phyloP scores from a whole-genome alignment of 2,329 filamentous ascomycete genomes.

The Domatiomyces globalis region DNA sequence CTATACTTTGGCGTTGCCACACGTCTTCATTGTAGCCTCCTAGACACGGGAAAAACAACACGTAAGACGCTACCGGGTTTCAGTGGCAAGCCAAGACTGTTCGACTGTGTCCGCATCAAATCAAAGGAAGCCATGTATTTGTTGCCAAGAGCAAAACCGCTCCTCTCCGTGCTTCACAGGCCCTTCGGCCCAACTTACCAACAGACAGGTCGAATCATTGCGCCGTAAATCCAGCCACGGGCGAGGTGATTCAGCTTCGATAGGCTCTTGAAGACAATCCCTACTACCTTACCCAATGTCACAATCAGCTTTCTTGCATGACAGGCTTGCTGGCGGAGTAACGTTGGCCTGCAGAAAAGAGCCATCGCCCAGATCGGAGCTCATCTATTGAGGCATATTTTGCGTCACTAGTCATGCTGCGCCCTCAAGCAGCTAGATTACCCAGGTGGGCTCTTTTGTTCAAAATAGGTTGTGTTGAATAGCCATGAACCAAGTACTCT shows the following conservation, averaged over 20 bases:
- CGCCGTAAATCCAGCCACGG: not conserved
- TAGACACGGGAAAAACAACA: not conserved
- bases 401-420: not conserved
- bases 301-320: not conserved
- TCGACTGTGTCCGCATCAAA: not conserved
- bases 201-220: not conserved
- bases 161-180: not conserved
- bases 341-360: not conserved
- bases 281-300: not conserved
- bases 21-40: not conserved
- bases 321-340: not conserved
- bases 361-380: not conserved
- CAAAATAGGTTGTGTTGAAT: not conserved
- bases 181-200: no score
- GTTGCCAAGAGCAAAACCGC: not conserved
- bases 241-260: not conserved
- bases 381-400: not conserved
- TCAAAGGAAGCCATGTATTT: not conserved
- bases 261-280: not conserved
- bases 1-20: not conserved
- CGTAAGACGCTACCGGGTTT: not conserved
- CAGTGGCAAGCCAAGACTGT: not conserved
- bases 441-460: not conserved
- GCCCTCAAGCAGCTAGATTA: not conserved
- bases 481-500: not conserved